Evolutionary conservation across 2,329 filamentous ascomycete genomes (phyloP), one percentile per base, ranked within the genome.

Genomic region (Epichloe typhina): DNA sequence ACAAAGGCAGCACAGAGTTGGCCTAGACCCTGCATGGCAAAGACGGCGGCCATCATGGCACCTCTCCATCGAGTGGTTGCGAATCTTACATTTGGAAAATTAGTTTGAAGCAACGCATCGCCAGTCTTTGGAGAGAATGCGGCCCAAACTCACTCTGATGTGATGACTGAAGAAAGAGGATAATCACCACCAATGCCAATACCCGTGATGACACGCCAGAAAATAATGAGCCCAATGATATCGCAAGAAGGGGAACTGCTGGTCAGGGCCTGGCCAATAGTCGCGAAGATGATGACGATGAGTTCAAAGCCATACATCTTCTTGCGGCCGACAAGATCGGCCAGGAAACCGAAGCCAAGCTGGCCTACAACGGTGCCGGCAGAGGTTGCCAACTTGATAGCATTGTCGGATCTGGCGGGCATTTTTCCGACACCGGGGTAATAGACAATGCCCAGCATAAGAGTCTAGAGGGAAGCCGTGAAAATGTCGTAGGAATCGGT

Each of bases 401-500:
- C 85, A 4, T 83, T 91, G 59, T 93, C 86, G 8, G 84, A 79
- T 51, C 67, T 73, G 35, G 75, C 70, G 12, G 86, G 83, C 61
- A 90, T 84, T 36, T 70, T 70, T 17, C 81, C 80, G 13, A 58
- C 62, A 50, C 66, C 64, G 45, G 76, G 76, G 64, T 77, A 89
- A 72, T 85, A 91, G 57, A 89, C 86, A 46, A 90, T 80, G 41
- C 86, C 87, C 47, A 90, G 65, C 84, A 90, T 88, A 55, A 78
- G 75, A 31, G 84, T 86, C 55, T 84, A 72, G 61, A 88, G 72
- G 56, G 82, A 84, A 58, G 85, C 83, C 61, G 83, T 82, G 66
- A 93, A 93, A 70, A 89, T 87, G 62, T 86, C 83, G 68, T 90
- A 91, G 3, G 85, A 85, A 63, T 91, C 88, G 15, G 87, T 91